Evolutionary conservation across 495 filamentous ascomycete species (phyloP).

Genomic region (Aspergillus conjunctus): DNA sequence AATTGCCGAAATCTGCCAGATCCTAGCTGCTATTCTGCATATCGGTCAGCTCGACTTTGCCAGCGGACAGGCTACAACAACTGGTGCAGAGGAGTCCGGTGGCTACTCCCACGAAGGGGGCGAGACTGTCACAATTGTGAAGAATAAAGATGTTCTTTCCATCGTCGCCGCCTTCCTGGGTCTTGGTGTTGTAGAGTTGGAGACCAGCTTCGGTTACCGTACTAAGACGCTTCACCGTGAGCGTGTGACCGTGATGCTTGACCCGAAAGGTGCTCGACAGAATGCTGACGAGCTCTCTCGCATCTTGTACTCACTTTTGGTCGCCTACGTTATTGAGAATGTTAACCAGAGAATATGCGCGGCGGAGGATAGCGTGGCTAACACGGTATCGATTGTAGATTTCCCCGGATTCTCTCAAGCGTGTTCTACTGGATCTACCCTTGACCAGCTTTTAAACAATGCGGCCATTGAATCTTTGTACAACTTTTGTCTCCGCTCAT

Average conservation of each 20-base stretch:
- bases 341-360: constrained; percentile 92
- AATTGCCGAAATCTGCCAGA: constrained; percentile 95
- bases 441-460: constrained; percentile 95
- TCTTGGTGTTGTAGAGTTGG: constrained; percentile 74
- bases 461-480: constrained; percentile 88
- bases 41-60: constrained; percentile 94
- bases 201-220: constrained; percentile 88
- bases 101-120: constrained; percentile 95
- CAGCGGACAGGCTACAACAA: constrained; percentile 74
- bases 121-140: constrained; percentile 79
- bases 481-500: constrained; percentile 90
- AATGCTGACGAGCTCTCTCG: constrained; percentile 94
- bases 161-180: constrained; percentile 92
- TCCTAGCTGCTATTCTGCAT: constrained; percentile 87
- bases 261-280: constrained; percentile 82
- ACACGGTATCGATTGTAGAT: constrained; percentile 93
- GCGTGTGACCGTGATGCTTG: constrained; percentile 95
- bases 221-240: constrained; percentile 94
- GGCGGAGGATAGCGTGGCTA: constrained; percentile 81
- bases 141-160: constrained; percentile 86
- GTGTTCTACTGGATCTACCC: constrained; percentile 74
- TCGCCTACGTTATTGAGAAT: constrained; percentile 87
- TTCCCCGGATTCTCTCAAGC: constrained; percentile 93
- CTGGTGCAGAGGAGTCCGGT: constrained; percentile 84
- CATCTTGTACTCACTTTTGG: constrained; percentile 92